phyloP scores from a whole-genome alignment of 345 rosid genomes.

The Gossypium longicalyx region DNA sequence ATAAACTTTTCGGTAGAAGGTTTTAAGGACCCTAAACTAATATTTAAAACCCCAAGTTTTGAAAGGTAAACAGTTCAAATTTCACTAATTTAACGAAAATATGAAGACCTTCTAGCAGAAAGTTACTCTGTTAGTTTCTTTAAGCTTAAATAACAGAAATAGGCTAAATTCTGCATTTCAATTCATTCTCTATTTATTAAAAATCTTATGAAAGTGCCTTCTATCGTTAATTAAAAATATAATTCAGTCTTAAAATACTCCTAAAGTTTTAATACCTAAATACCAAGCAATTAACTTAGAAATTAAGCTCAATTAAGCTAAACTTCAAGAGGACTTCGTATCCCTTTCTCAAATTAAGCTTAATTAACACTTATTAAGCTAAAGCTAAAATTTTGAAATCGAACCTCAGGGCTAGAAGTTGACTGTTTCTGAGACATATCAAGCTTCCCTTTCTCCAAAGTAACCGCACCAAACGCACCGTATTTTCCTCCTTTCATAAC shows the following conservation, averaged over 20 bases:
- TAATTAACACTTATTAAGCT: not conserved
- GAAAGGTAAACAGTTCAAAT: not conserved
- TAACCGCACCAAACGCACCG: slow-evolving; percentile 73
- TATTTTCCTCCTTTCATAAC: slow-evolving; percentile 64
- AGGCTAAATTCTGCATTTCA: not conserved
- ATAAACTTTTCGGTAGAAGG: not conserved
- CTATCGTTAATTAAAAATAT: not conserved
- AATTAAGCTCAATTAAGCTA: not conserved
- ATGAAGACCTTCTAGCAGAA: not conserved
- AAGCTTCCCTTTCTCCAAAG: slow-evolving; percentile 87
- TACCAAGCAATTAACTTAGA: not conserved
- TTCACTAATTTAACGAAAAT: not conserved
- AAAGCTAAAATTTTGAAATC: not conserved
- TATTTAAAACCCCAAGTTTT: not conserved
- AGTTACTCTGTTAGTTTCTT: not conserved
- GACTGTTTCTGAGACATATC: slow-evolving; percentile 59
- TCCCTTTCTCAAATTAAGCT: not conserved
- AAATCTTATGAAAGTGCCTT: not conserved
- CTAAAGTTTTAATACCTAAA: not conserved
- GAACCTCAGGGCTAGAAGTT: slow-evolving; percentile 72
- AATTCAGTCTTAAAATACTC: not conserved
- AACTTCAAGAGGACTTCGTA: not conserved
- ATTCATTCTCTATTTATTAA: not conserved
- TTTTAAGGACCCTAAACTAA: not conserved
- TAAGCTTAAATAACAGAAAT: not conserved